Evolutionary conservation across 2,329 filamentous ascomycete genomes (phyloP).

Genomic region (Aspergillus sp.): DNA sequence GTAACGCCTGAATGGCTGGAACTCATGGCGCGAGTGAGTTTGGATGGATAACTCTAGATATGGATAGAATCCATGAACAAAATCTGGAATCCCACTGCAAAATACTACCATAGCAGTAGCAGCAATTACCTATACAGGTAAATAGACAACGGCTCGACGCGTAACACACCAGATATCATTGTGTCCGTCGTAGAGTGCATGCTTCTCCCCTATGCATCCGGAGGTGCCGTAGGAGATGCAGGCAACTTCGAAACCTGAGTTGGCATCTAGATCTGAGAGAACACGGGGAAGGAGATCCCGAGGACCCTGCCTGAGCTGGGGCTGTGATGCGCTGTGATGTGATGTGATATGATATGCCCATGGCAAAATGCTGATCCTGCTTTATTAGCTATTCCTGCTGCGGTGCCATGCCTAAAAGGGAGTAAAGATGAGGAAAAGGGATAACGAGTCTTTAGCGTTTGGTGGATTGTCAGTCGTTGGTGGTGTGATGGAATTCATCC

Average conservation of each 20-base stretch:
- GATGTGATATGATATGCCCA: background rate
- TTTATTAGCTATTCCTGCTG: background rate
- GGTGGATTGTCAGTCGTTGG: background rate
- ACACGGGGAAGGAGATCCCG: background rate
- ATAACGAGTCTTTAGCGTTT: too few relatives aligned
- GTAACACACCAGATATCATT: background rate
- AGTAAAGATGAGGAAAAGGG: too few relatives aligned
- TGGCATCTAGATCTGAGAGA: background rate
- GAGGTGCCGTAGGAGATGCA: background rate
- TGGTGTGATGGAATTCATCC: background rate
- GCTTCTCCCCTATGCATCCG: background rate
- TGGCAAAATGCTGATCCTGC: background rate
- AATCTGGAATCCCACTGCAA: too few relatives aligned
- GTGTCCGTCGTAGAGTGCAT: background rate
- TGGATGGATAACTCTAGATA: too few relatives aligned
- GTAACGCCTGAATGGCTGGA: too few relatives aligned
- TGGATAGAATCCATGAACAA: too few relatives aligned
- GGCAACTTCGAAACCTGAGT: background rate
- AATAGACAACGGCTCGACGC: background rate
- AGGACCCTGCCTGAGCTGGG: background rate
- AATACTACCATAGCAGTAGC: background rate
- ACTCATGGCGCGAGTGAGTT: too few relatives aligned
- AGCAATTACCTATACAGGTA: background rate
- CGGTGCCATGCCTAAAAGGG: background rate
- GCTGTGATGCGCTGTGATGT: background rate